These are phyloP conservation scores for Sutorius australiensis DNA, from an alignment of 768 basidiomycete genomes.

Conservation along the genomic window DNA sequence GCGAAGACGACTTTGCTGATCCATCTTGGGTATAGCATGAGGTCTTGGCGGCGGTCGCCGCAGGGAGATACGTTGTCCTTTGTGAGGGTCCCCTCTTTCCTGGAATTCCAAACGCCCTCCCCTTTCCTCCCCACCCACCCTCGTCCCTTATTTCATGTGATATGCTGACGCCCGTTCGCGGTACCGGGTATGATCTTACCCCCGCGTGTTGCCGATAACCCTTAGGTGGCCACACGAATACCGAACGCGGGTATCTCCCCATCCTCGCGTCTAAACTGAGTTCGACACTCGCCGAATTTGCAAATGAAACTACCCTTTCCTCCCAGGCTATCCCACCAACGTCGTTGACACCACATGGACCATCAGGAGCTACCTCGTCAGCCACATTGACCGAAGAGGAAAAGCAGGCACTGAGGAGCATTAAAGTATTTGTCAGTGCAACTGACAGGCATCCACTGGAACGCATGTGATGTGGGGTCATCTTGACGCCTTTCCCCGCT, in stretches of 20 bases:
- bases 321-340: constrained; percentile 16
- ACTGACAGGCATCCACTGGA: constrained; percentile 72
- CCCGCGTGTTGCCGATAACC: constrained; percentile 19
- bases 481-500: not conserved
- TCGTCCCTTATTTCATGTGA: constrained; percentile 10
- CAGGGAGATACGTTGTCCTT: constrained; percentile 76
- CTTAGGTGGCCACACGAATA: constrained; percentile 87
- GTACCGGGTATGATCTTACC: constrained; percentile 13
- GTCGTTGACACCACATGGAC: constrained; percentile 25
- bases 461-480: constrained; percentile 43
- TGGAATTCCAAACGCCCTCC: not conserved
- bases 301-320: constrained; percentile 14
- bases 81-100: constrained; percentile 47
- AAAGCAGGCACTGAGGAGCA: constrained; percentile 21
- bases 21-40: constrained; percentile 61
- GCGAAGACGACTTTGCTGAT: constrained; percentile 1
- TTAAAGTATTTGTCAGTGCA: constrained; percentile 69
- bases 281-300: constrained; percentile 41
- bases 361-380: constrained; percentile 15
- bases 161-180: constrained; percentile 10
- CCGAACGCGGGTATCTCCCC: constrained; percentile 90
- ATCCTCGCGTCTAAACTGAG: constrained; percentile 65
- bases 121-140: not conserved
- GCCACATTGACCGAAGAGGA: constrained; percentile 31
- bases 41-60: constrained; percentile 74